These are phyloP conservation scores for Calonectria pseudoreteaudii DNA, from an alignment of 2,329 filamentous ascomycete genomes.

Conservation along the genomic window DNA sequence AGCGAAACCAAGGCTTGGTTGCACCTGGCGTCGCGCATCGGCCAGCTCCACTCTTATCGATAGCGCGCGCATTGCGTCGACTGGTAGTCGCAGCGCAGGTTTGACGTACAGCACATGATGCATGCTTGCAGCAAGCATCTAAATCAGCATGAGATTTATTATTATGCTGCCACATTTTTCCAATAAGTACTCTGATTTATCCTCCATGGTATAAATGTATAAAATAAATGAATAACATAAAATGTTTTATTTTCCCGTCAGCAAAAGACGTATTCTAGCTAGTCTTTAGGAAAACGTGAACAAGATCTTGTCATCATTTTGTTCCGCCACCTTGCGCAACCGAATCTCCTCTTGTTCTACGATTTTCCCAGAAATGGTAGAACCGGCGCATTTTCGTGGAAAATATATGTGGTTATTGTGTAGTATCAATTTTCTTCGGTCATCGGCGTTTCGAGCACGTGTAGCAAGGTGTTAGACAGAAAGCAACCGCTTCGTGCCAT, in stretches of 20 bases:
- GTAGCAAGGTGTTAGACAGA: background rate
- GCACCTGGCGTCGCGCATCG: background rate
- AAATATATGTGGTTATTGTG: background rate
- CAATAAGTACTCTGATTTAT: background rate
- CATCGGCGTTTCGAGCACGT: background rate
- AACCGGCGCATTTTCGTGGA: background rate
- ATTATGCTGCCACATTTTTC: background rate
- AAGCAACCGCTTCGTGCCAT: background rate
- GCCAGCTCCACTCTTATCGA: constrained; percentile 3
- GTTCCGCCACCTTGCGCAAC: background rate
- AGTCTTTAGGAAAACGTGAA: background rate
- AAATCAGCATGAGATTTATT: background rate
- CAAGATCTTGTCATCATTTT: background rate
- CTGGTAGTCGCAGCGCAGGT: background rate
- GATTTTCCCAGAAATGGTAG: background rate
- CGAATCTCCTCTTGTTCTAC: too few relatives aligned
- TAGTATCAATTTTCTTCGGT: background rate
- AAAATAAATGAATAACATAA: background rate
- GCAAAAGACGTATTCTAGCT: background rate
- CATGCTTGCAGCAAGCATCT: background rate
- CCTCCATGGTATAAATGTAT: background rate
- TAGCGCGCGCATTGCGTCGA: background rate
- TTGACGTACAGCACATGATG: background rate
- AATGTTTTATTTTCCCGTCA: background rate
- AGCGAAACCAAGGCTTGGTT: background rate